These are phyloP conservation scores for Albifimbria verrucaria DNA, from an alignment of 2,329 filamentous ascomycete genomes.

Conservation along the genomic window DNA sequence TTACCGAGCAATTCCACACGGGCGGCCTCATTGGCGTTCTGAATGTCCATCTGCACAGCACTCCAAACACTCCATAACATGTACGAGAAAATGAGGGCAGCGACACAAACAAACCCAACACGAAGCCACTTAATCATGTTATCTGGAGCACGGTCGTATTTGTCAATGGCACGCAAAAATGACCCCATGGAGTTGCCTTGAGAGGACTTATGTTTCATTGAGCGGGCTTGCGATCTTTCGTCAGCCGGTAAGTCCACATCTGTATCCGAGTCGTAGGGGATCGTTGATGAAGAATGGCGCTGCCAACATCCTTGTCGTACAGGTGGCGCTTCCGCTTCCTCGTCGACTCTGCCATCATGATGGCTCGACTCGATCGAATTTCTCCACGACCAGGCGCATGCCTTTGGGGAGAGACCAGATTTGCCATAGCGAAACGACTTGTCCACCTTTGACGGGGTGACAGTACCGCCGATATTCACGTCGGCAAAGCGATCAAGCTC, in stretches of 20 bases:
- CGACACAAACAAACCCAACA: constrained; percentile 60
- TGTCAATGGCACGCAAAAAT: constrained; percentile 50
- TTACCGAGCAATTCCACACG: constrained; percentile 67
- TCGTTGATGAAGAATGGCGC: constrained; percentile 42
- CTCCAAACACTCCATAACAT: constrained; percentile 66
- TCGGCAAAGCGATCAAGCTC: constrained; percentile 46
- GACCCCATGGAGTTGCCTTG: constrained; percentile 32
- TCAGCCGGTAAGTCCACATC: no score
- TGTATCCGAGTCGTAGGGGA: constrained; percentile 44
- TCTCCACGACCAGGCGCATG: constrained; percentile 60
- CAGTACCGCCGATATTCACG: constrained; percentile 37
- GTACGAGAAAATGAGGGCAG: constrained; percentile 57
- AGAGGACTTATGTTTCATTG: constrained; percentile 18
- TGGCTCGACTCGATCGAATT: constrained; percentile 46
- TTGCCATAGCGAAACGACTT: constrained; percentile 44
- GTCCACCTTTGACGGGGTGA: constrained; percentile 44
- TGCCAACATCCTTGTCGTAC: constrained; percentile 50
- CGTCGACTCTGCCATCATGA: constrained; percentile 39
- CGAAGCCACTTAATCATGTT: constrained; percentile 59
- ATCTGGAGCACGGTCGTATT: constrained; percentile 56
- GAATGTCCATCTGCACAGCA: constrained; percentile 72
- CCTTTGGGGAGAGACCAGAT: constrained; percentile 33
- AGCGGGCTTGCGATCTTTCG: constrained; percentile 16
- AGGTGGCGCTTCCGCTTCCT: constrained; percentile 53
- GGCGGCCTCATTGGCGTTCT: constrained; percentile 66